These are phyloP conservation scores for Sarocladium kiliense DNA, from an alignment of 2,329 filamentous ascomycete genomes.

Conservation along the genomic window DNA sequence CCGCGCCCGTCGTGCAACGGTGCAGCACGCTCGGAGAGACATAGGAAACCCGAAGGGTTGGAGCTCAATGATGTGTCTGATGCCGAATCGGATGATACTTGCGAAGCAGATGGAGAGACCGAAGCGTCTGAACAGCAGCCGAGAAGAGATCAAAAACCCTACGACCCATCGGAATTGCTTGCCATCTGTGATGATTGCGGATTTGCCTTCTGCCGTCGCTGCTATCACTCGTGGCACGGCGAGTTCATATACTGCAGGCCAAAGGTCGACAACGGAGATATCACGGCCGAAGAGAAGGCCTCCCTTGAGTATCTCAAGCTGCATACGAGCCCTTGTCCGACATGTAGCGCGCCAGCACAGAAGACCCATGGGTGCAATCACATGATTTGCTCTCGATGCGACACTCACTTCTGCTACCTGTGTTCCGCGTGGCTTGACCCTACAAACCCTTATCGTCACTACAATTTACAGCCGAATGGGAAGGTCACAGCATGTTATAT, in stretches of 20 bases:
- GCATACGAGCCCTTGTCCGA: constrained; percentile 84
- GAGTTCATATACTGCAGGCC: constrained; percentile 68
- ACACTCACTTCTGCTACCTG: constrained; percentile 91
- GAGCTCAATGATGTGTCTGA: constrained; percentile 54
- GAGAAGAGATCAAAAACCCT: constrained; percentile 22
- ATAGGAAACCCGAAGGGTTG: constrained; percentile 65
- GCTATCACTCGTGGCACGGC: constrained; percentile 82
- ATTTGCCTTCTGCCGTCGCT: constrained; percentile 78
- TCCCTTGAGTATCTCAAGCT: constrained; percentile 76
- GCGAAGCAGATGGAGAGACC: constrained; percentile 34
- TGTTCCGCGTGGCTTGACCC: constrained; percentile 83
- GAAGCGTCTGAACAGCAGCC: constrained; percentile 16
- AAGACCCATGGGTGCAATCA: constrained; percentile 96
- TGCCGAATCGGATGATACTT: constrained; percentile 43
- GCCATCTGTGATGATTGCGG: constrained; percentile 83
- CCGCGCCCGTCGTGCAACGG: constrained; percentile 90
- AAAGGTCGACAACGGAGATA: constrained; percentile 60
- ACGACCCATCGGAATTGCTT: constrained; percentile 57
- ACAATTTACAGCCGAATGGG: constrained; percentile 59
- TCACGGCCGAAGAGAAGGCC: constrained; percentile 80
- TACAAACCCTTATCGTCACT: constrained; percentile 81
- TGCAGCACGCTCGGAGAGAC: constrained; percentile 70
- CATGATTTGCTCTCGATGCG: constrained; percentile 89
- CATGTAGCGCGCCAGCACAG: constrained; percentile 77
- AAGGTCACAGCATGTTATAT: constrained; percentile 66